These are phyloP conservation scores for Coniophora puteana DNA, from an alignment of 1,284 basidiomycete genomes.

Conservation along the genomic window DNA sequence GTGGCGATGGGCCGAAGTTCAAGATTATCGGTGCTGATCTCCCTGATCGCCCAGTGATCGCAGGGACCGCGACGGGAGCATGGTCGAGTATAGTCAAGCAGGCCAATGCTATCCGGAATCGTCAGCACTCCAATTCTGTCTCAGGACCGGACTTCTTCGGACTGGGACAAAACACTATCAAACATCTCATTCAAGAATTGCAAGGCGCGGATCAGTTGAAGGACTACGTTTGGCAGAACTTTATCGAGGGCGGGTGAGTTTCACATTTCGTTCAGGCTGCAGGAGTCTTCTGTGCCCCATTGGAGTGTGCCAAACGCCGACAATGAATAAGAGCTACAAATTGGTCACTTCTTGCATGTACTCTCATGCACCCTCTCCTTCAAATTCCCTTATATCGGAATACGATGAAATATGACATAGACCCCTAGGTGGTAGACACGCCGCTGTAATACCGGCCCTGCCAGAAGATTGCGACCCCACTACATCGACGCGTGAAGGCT, in stretches of 20 bases:
- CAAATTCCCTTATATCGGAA: slow-evolving; percentile 21
- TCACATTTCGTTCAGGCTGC: slow-evolving; percentile 13
- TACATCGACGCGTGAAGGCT: slow-evolving; percentile 33
- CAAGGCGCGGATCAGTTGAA: slow-evolving; percentile 62
- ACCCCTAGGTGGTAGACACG: slow-evolving; percentile 71
- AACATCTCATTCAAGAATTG: slow-evolving; percentile 78
- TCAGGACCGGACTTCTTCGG: slow-evolving; percentile 85
- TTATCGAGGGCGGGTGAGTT: slow-evolving; percentile 76
- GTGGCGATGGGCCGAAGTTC: slow-evolving; percentile 78
- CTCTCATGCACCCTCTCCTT: slow-evolving; percentile 18
- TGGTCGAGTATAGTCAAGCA: slow-evolving; percentile 79
- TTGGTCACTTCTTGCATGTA: slow-evolving; percentile 9
- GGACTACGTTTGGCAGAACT: slow-evolving; percentile 81
- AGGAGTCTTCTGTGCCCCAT: slow-evolving; percentile 10
- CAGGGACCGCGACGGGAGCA: slow-evolving; percentile 80
- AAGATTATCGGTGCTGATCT: slow-evolving; percentile 70
- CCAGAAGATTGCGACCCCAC: slow-evolving; percentile 64
- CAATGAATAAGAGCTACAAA: too few species aligned
- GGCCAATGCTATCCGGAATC: slow-evolving; percentile 71
- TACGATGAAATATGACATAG: slow-evolving; percentile 39
- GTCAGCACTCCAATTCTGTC: slow-evolving; percentile 78
- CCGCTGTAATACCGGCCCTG: slow-evolving; percentile 70
- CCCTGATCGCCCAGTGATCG: slow-evolving; percentile 63
- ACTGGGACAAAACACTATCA: slow-evolving; percentile 79
- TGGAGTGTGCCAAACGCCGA: slow-evolving; percentile 10